phyloP scores from a whole-genome alignment of 2,329 filamentous ascomycete species.

The Fusarium stilboides region DNA sequence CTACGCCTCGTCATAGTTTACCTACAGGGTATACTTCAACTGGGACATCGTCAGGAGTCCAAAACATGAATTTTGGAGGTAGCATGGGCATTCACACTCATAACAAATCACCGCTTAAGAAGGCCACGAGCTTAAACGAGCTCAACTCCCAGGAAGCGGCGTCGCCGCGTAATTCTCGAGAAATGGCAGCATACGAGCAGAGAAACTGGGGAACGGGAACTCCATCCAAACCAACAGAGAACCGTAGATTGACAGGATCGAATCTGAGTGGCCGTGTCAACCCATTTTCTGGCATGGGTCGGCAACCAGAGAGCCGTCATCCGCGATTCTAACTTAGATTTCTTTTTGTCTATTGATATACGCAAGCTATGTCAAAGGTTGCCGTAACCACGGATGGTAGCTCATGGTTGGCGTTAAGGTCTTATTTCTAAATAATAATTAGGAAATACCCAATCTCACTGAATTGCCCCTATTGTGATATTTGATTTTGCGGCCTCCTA shows the following conservation, averaged over 20 bases:
- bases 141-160: constrained; percentile 60
- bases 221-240: constrained; percentile 58
- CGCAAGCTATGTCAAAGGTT: not conserved
- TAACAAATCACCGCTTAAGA: constrained; percentile 86
- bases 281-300: constrained; percentile 58
- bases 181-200: constrained; percentile 74
- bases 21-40: constrained; percentile 53
- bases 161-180: constrained; percentile 72
- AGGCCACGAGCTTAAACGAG: constrained; percentile 76
- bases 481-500: not conserved
- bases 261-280: constrained; percentile 51
- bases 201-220: constrained; percentile 58
- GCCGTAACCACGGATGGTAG: constrained; percentile 5
- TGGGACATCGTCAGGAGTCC: constrained; percentile 47
- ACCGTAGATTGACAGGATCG: constrained; percentile 47
- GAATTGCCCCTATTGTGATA: not conserved
- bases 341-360: constrained; percentile 22
- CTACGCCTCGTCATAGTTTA: constrained; percentile 55
- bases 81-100: constrained; percentile 86
- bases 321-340: constrained; percentile 48
- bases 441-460: not conserved
- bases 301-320: constrained; percentile 61
- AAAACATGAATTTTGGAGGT: constrained; percentile 70
- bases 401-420: constrained; percentile 29
- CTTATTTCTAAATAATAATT: constrained; percentile 32